A percentile compares a stretch with the other conserved stretches of the same genome.
Evolutionary conservation across 805 yeast genomes (phyloP).

Genomic region (Metschnikowia koreensis): DNA sequence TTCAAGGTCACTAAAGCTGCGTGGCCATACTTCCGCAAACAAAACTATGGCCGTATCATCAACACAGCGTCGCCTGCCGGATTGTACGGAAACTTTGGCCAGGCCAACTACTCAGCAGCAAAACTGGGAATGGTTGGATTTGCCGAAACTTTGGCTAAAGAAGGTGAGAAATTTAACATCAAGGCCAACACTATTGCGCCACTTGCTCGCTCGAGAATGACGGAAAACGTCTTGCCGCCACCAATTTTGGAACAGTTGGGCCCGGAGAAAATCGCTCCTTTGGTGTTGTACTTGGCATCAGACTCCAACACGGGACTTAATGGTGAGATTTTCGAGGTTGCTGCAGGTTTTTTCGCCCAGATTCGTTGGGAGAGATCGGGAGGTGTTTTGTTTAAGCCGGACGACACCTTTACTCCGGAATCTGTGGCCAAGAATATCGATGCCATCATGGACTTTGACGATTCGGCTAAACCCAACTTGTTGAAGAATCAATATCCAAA

Average conservation of each 20-base stretch:
- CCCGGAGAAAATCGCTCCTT: conserved; percentile 90
- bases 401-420: conserved; percentile 76
- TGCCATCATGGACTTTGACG: conserved; percentile 62
- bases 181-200: conserved; percentile 88
- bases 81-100: conserved; percentile 94
- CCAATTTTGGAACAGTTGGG: conserved; percentile 75
- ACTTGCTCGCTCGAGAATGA: conserved; percentile 93
- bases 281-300: conserved; percentile 78
- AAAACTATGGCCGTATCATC: conserved; percentile 82
- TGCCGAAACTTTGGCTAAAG: conserved; percentile 92
- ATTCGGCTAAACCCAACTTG: conserved; percentile 48
- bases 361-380: conserved; percentile 93
- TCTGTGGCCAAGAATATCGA: conserved; percentile 68
- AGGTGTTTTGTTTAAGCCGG: conserved; percentile 82
- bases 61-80: conserved; percentile 99
- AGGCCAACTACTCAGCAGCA: conserved; percentile 92
- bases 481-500: conserved; percentile 63
- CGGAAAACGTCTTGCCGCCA: conserved; percentile 84
- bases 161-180: conserved; percentile 84
- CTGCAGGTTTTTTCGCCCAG: conserved; percentile 90
- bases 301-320: conserved; percentile 52
- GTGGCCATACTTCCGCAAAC: conserved; percentile 85
- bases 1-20: conserved; percentile 83
- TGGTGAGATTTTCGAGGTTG: conserved; percentile 84
- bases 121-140: conserved; percentile 87